A percentile compares a stretch with the other conserved stretches of the same genome.
These are phyloP conservation scores for Fusarium siculi DNA, from an alignment of 2,329 filamentous ascomycete genomes.

Conservation along the genomic window DNA sequence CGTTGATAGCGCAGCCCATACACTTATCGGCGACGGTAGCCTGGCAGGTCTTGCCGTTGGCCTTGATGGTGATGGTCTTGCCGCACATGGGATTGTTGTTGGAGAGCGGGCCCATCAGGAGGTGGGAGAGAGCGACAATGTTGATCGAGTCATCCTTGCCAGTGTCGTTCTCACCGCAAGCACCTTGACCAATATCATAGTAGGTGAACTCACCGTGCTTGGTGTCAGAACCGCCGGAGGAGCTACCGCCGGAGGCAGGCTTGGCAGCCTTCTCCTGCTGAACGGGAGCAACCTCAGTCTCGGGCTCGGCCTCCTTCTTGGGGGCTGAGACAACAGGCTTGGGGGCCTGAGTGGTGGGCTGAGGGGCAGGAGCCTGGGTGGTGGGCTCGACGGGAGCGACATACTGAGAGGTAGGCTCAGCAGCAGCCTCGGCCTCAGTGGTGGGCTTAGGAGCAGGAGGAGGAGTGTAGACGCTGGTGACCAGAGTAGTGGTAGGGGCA, in stretches of 20 bases:
- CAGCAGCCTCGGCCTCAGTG: slow-evolving; percentile 10
- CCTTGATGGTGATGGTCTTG: slow-evolving; percentile 71
- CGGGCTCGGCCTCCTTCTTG: slow-evolving; percentile 22
- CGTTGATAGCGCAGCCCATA: slow-evolving; percentile 67
- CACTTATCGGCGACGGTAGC: slow-evolving; percentile 80
- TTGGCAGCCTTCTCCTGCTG: slow-evolving; percentile 32
- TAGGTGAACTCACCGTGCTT: slow-evolving; percentile 76
- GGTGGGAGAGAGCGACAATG: slow-evolving; percentile 75
- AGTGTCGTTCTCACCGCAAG: slow-evolving; percentile 71
- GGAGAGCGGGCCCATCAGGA: slow-evolving; percentile 70
- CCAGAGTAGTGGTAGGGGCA: slow-evolving; percentile 36
- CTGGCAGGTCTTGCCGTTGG: slow-evolving; percentile 66
- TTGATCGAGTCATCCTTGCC: slow-evolving; percentile 64
- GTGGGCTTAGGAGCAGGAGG: slow-evolving; percentile 32
- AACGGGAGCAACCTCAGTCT: slow-evolving; percentile 30
- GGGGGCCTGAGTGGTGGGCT: slow-evolving; percentile 5
- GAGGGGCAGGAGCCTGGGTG: slow-evolving; percentile 23
- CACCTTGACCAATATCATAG: slow-evolving; percentile 74
- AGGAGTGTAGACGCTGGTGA: slow-evolving; percentile 35
- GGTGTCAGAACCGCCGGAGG: slow-evolving; percentile 30
- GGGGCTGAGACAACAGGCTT: slow-evolving; percentile 18
- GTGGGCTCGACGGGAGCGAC: slow-evolving; percentile 40
- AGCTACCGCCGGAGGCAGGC: slow-evolving; percentile 12
- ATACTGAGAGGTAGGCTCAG: slow-evolving; percentile 24
- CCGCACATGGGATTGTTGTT: slow-evolving; percentile 79